Conservation (phyloP, 306 rosid genomes). For the Casuarina glauca region DNA sequence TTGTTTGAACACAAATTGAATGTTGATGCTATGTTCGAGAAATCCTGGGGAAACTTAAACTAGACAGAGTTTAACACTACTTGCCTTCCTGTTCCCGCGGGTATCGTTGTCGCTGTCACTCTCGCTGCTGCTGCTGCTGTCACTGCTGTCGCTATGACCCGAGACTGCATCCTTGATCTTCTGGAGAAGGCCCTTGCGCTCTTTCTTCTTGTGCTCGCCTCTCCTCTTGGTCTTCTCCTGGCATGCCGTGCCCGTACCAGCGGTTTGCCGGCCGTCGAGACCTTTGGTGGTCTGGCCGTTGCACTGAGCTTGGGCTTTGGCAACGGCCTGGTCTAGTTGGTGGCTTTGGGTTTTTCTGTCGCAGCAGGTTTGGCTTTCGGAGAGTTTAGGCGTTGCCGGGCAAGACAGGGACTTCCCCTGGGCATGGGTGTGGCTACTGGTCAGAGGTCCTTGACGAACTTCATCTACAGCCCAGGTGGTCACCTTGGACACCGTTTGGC, state of each 20-base stretch:
- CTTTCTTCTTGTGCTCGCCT: conserved; percentile 8
- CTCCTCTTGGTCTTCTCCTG: not conserved
- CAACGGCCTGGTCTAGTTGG: not conserved
- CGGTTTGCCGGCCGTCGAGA: not conserved
- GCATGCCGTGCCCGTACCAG: not conserved
- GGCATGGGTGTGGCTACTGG: not conserved
- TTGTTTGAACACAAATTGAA: not conserved
- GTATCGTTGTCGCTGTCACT: conserved; percentile 7
- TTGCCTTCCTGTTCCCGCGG: conserved; percentile 19
- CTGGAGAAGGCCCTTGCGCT: conserved; percentile 1
- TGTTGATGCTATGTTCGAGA: too few relatives aligned
- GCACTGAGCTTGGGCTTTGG: not conserved
- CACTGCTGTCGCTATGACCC: conserved; percentile 10
- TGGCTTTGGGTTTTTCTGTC: not conserved
- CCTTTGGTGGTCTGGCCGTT: not conserved
- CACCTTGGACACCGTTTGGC: conserved; percentile 15
- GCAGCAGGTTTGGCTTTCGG: not conserved
- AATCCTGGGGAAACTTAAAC: not conserved
- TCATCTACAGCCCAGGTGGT: not conserved
- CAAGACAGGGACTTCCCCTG: not conserved
- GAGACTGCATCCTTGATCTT: conserved; percentile 24
- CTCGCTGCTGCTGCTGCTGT: conserved; percentile 22
- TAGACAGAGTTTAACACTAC: not conserved
- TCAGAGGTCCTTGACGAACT: not conserved
- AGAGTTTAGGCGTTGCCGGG: too few relatives aligned